Evolutionary conservation across 2,329 filamentous ascomycete genomes (phyloP).

Genomic region (Fusarium kyushuense): DNA sequence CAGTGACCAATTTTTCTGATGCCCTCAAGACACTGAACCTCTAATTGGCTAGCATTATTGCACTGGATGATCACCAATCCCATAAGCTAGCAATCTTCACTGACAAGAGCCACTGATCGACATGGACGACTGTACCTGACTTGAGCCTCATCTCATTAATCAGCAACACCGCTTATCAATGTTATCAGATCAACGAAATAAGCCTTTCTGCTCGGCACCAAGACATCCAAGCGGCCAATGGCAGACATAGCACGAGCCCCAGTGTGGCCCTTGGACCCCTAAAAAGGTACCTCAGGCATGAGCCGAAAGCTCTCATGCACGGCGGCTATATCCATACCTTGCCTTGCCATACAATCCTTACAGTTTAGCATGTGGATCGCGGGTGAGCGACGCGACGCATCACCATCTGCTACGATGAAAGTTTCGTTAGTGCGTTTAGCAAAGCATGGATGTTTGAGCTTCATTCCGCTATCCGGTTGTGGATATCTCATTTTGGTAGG

Average conservation of each 20-base stretch:
- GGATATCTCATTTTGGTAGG: constrained; percentile 5
- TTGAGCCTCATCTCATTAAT: constrained; percentile 28
- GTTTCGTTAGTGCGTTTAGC: constrained; percentile 20
- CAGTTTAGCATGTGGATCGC: constrained; percentile 36
- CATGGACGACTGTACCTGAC: neutral
- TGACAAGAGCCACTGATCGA: constrained; percentile 17
- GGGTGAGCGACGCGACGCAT: constrained; percentile 39
- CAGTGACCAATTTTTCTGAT: too few relatives aligned
- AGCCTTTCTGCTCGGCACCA: constrained; percentile 29
- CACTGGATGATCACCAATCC: neutral
- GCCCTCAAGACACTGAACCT: neutral
- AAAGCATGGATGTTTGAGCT: constrained; percentile 12
- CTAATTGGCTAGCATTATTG: constrained; percentile 2
- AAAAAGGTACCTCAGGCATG: constrained; percentile 34
- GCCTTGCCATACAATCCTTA: constrained; percentile 7
- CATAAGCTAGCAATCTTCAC: neutral
- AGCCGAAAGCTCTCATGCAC: constrained; percentile 35
- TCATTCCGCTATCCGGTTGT: constrained; percentile 24
- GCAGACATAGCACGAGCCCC: constrained; percentile 10
- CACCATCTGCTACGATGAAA: constrained; percentile 25
- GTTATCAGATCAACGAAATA: constrained; percentile 36
- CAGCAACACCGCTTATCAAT: constrained; percentile 23
- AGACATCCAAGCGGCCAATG: constrained; percentile 34
- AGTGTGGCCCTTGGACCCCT: constrained; percentile 40
- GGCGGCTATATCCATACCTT: constrained; percentile 39